Evolutionary conservation across 495 filamentous ascomycete genomes (phyloP), one percentile per base, ranked within the genome.

Genomic region (Xylaria bambusicola): DNA sequence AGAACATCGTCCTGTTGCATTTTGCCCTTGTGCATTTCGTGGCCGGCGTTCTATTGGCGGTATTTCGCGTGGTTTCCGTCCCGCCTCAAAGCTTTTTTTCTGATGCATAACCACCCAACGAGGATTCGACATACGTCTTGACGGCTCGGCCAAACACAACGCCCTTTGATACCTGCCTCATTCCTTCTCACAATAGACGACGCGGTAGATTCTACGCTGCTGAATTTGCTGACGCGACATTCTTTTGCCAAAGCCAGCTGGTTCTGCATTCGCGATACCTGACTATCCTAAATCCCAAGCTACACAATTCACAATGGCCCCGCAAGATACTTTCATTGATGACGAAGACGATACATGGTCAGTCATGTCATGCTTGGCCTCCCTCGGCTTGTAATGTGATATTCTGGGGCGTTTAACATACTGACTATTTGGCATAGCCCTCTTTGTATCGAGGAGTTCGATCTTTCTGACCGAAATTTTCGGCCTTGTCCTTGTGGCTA

Each of bases 401-500:
- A 26, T 18, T 9, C 1, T 17, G 3, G 9, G 40, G 6, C 40
- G 10, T 26, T 6, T 12, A 12, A 27, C 23, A 58, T 64, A 41
- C 63, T 61, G 54, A 71, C 60, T 49, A 61, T 56, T 49, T n/a
- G 31, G 54, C 61, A 15, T 42, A 94, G 91, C 74, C 95, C 95
- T 67, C 88, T 99, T 46, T 99, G 95, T 77, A 94, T 99, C 72
- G 95, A 99, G 79, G 95, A 98, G 80, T 92, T 98, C 69, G 95
- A 98, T 71, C 86, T 97, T 40, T 92, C 91, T 27, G 95, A 99
- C 78, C 89, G 90, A 73, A 96, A 95, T 79, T 99, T 99, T 76
- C 88, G 86, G 65, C 95, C 95, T 60, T 99, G 95, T 78, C 95
- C 93, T 24, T 99, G 94, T 72, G 95, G 95, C 36, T 99, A 98